These are phyloP conservation scores for Nothophaeocryptopus gaeumannii DNA, from an alignment of 2,329 filamentous ascomycete species.

Conservation along the genomic window DNA sequence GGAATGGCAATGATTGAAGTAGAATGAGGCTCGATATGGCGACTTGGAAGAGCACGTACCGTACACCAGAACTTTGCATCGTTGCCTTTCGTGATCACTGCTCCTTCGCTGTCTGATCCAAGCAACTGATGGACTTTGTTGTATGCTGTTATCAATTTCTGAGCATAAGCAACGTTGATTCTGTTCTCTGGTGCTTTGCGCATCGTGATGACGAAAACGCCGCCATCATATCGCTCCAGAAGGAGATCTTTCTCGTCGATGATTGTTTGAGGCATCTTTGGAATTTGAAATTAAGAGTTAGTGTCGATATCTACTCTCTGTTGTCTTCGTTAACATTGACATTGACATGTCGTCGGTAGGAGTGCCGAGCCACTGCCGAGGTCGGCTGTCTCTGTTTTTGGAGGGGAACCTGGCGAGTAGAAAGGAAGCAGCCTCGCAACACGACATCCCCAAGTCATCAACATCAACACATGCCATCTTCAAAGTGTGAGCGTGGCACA, in stretches of 20 bases:
- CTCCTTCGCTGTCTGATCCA: constrained; percentile 49
- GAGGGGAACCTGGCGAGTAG: too few species aligned
- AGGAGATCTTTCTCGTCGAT: constrained; percentile 43
- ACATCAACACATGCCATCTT: too few species aligned
- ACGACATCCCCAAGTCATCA: too few species aligned
- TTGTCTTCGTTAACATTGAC: too few species aligned
- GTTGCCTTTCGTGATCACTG: constrained; percentile 53
- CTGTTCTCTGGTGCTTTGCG: constrained; percentile 55
- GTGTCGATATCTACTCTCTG: too few species aligned
- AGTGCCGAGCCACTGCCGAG: too few species aligned
- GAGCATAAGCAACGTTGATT: constrained; percentile 49
- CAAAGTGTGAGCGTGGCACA: too few species aligned
- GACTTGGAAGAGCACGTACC: neutral
- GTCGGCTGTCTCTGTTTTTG: too few species aligned
- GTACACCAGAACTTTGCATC: constrained; percentile 55
- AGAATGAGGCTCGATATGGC: too few species aligned
- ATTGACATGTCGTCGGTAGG: too few species aligned
- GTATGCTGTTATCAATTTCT: constrained; percentile 53
- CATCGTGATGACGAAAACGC: constrained; percentile 55
- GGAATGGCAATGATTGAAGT: too few species aligned
- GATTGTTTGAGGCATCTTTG: constrained; percentile 27
- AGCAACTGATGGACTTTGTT: constrained; percentile 48
- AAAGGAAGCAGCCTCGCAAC: too few species aligned
- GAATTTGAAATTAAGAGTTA: neutral
- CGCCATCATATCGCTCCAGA: constrained; percentile 45